Conservation (phyloP, 768 basidiomycete species). For the Collybiopsis luxurians region DNA sequence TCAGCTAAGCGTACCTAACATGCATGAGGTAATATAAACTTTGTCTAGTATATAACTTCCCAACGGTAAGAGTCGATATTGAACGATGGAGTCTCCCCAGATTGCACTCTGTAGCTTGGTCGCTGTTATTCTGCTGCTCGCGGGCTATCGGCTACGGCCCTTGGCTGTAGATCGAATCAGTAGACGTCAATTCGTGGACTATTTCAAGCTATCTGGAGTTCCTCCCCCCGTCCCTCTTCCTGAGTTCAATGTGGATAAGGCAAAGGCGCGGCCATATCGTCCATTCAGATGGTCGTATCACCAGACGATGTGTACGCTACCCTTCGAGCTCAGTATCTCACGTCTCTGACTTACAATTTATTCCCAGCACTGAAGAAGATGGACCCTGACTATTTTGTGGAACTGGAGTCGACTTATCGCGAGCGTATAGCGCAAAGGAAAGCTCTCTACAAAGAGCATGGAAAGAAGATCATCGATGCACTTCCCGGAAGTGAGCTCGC, state of each 20-base stretch:
- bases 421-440: slow-evolving; percentile 41
- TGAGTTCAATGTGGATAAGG: slow-evolving; percentile 39
- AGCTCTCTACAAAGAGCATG: slow-evolving; percentile 34
- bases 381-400: slow-evolving; percentile 57
- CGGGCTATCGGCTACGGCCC: not conserved
- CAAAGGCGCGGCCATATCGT: slow-evolving; percentile 49
- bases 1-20: no score
- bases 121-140: not conserved
- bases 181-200: slow-evolving; percentile 24
- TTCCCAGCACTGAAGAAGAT: slow-evolving; percentile 41
- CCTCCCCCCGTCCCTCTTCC: slow-evolving; percentile 38
- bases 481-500: slow-evolving; percentile 48
- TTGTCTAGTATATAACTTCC: no score
- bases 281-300: slow-evolving; percentile 56
- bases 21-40: no score
- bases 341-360: not conserved
- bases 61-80: no score
- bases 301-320: slow-evolving; percentile 53
- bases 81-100: not conserved
- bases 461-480: slow-evolving; percentile 39
- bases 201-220: slow-evolving; percentile 41
- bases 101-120: not conserved
- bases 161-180: not conserved
- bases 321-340: no score
- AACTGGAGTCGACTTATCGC: slow-evolving; percentile 50